phyloP scores from a whole-genome alignment of 1,284 basidiomycete genomes.

The Meripilus lineatus region DNA sequence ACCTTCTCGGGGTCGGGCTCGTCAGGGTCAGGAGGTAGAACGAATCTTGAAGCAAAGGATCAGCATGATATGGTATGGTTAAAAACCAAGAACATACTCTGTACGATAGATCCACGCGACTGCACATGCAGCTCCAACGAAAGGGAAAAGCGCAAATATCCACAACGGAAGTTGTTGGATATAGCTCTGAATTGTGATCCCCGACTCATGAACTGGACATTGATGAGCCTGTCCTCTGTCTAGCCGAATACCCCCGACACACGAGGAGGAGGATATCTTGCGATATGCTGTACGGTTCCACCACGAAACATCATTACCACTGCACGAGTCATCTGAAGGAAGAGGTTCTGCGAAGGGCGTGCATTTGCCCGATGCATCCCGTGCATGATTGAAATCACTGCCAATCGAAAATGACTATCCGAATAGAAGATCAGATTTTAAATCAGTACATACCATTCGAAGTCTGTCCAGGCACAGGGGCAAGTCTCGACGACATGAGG shows the following conservation, averaged over 20 bases:
- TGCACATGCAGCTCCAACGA: no score
- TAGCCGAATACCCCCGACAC: conserved; percentile 68
- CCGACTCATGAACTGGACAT: no score
- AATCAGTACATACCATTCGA: conserved; percentile 77
- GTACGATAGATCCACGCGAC: no score
- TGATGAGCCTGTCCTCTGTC: conserved; percentile 70
- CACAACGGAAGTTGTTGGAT: no score
- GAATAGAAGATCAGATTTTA: not conserved
- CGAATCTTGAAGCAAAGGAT: no score
- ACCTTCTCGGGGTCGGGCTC: no score
- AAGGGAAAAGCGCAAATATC: no score
- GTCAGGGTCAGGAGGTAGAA: no score
- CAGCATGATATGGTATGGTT: no score
- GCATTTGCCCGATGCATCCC: conserved; percentile 66
- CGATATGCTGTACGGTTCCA: conserved; percentile 89
- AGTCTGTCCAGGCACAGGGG: conserved; percentile 69
- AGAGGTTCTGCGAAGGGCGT: conserved; percentile 66
- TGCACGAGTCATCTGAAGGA: conserved; percentile 57
- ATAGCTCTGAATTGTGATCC: no score
- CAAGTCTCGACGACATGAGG: conserved; percentile 67
- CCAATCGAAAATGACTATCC: not conserved
- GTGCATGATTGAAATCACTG: conserved; percentile 88
- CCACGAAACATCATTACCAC: conserved; percentile 70
- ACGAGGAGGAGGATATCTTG: conserved; percentile 82
- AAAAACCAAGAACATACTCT: no score